Conservation (phyloP, 2,329 filamentous ascomycete species). For the Trichoderma sp. region DNA sequence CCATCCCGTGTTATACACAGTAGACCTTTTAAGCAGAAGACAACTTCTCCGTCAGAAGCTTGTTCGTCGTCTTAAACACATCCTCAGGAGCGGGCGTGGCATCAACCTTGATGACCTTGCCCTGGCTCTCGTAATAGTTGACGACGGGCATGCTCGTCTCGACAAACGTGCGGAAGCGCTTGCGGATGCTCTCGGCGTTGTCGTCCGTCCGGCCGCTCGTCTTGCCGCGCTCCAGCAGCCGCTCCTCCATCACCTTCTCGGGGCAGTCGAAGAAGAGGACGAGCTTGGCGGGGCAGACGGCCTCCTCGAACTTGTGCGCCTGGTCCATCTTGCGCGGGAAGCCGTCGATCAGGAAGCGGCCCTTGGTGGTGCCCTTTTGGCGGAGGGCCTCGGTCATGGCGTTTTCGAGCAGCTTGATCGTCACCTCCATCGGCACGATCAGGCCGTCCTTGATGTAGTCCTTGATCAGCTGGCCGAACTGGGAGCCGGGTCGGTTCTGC, state of each 20-base stretch:
- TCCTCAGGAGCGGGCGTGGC: conserved; percentile 68
- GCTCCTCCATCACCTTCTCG: conserved; percentile 81
- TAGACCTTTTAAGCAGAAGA: conserved; percentile 31
- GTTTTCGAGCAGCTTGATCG: conserved; percentile 89
- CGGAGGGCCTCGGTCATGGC: conserved; percentile 76
- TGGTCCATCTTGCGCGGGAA: conserved; percentile 98
- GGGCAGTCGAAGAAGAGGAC: conserved; percentile 95
- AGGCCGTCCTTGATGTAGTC: conserved; percentile 90
- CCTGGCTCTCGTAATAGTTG: conserved; percentile 75
- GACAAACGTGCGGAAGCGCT: conserved; percentile 91
- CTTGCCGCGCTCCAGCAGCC: conserved; percentile 86
- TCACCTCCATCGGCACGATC: conserved; percentile 99
- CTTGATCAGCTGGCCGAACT: conserved; percentile 92
- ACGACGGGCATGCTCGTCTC: conserved; percentile 99
- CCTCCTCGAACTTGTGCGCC: conserved; percentile 87
- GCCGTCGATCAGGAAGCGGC: conserved; percentile 76
- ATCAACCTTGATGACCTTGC: conserved; percentile 77
- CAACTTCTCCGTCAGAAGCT: conserved; percentile 53
- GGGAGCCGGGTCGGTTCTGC: conserved; percentile 79
- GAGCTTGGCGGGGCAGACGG: conserved; percentile 79
- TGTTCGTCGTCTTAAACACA: conserved; percentile 58
- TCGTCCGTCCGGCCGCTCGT: conserved; percentile 90
- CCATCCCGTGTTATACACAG: background rate
- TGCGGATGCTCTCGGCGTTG: conserved; percentile 93
- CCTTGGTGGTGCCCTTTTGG: conserved; percentile 52